Evolutionary conservation across 2,329 filamentous ascomycete genomes (phyloP).

Genomic region (Rutstroemia sp.): DNA sequence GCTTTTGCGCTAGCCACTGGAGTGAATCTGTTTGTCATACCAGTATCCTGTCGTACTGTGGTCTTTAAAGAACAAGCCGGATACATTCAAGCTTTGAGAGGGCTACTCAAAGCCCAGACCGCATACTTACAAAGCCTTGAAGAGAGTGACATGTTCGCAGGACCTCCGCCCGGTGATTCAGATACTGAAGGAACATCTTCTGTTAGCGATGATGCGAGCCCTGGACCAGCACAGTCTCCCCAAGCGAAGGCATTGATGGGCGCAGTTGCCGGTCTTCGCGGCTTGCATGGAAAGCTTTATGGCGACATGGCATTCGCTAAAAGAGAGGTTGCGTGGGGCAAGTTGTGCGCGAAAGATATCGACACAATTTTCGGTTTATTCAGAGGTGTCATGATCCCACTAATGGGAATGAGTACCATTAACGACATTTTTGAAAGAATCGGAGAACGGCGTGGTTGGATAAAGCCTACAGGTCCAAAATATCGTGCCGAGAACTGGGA

Average conservation of each 20-base stretch:
- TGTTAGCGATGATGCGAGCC: conserved; percentile 15
- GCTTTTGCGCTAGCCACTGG: conserved; percentile 57
- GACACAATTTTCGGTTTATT: conserved; percentile 52
- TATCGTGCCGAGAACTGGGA: conserved; percentile 24
- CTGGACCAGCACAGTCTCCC: conserved; percentile 30
- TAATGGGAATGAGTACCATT: conserved; percentile 61
- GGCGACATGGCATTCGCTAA: conserved; percentile 66
- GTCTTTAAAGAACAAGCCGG: conserved; percentile 55
- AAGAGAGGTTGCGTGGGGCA: conserved; percentile 64
- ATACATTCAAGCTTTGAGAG: conserved; percentile 49
- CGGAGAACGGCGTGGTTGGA: conserved; percentile 51
- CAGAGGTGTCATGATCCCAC: conserved; percentile 54
- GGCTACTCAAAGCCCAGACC: conserved; percentile 51
- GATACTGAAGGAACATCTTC: conserved; percentile 1
- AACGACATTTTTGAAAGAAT: conserved; percentile 67
- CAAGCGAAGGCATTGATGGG: conserved; percentile 44
- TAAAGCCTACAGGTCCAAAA: conserved; percentile 28
- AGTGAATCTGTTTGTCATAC: conserved; percentile 59
- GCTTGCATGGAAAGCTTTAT: conserved; percentile 58
- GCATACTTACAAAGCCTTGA: conserved; percentile 58
- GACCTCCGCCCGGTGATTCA: conserved; percentile 1
- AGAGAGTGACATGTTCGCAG: conserved; percentile 51
- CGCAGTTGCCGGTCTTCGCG: conserved; percentile 44
- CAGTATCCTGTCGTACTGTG: conserved; percentile 56
- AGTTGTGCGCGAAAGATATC: conserved; percentile 58